These are phyloP conservation scores for Dryas octopetala DNA, from an alignment of 306 rosid genomes.

Conservation along the genomic window DNA sequence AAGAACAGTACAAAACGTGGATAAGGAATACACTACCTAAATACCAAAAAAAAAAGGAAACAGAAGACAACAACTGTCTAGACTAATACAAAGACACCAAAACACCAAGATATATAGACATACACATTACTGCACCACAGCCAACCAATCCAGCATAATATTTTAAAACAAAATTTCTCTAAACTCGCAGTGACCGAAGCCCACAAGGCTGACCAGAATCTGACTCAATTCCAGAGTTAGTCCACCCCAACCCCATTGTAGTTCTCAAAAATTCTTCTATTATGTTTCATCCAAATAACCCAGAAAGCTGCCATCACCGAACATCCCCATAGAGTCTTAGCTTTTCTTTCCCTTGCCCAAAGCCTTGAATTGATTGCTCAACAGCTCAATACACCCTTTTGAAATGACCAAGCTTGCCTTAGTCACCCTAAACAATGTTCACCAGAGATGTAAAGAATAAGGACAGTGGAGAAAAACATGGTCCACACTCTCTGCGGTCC, in stretches of 20 bases:
- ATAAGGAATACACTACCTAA: too few relatives aligned
- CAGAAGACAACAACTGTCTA: too few relatives aligned
- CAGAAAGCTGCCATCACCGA: neutral
- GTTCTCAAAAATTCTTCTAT: neutral
- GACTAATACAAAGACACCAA: too few relatives aligned
- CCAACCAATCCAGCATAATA: neutral
- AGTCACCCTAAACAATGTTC: too few relatives aligned
- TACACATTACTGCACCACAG: neutral
- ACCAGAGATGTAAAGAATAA: too few relatives aligned
- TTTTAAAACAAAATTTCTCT: neutral
- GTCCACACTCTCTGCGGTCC: too few relatives aligned
- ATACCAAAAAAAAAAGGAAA: too few relatives aligned
- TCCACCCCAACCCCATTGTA: neutral
- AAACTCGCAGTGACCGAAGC: neutral
- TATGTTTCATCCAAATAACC: neutral
- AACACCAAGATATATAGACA: too few relatives aligned
- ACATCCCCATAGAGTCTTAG: neutral
- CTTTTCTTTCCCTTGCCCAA: neutral
- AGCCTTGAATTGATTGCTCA: neutral
- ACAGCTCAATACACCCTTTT: slow-evolving; percentile 10
- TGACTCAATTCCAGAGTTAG: neutral
- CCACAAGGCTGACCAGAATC: neutral
- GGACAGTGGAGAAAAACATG: too few relatives aligned
- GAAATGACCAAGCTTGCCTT: neutral
- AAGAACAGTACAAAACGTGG: too few relatives aligned